Conservation (phyloP, 164 flowering plant species). For the Stephania cephalantha region DNA sequence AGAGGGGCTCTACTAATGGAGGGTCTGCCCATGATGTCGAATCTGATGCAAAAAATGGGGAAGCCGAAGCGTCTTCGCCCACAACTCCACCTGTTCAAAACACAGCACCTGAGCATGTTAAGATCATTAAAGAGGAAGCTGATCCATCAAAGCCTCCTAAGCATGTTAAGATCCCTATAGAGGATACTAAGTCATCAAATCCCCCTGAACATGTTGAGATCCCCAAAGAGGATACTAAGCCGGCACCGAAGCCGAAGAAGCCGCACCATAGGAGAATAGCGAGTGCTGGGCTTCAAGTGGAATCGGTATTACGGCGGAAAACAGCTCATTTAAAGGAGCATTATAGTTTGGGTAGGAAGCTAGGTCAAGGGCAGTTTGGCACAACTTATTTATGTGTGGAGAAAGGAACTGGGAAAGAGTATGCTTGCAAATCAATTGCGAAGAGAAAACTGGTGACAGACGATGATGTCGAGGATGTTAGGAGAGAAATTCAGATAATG, state of each 20-base stretch:
- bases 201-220: constrained; percentile 28
- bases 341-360: constrained; percentile 60
- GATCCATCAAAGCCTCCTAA: too few species aligned
- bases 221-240: constrained; percentile 19
- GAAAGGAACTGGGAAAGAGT: constrained; percentile 52
- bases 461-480: constrained; percentile 85
- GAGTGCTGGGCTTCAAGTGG: constrained; percentile 54
- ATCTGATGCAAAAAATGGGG: constrained; percentile 9
- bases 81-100: constrained; percentile 18
- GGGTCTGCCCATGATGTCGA: constrained; percentile 8
- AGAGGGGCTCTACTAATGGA: constrained; percentile 8
- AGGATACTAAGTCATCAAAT: too few species aligned
- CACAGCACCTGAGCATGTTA: constrained; percentile 31
- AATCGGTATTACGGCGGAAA: constrained; percentile 53
- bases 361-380: constrained; percentile 87
- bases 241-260: constrained; percentile 27
- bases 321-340: constrained; percentile 68
- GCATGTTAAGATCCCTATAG: too few species aligned
- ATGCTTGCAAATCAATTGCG: constrained; percentile 81
- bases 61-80: constrained; percentile 7
- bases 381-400: constrained; percentile 64
- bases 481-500: constrained; percentile 88
- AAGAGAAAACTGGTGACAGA: constrained; percentile 53
- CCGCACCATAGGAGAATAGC: constrained; percentile 38
- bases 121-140: too few species aligned